phyloP scores from a whole-genome alignment of 495 filamentous ascomycete genomes.

The Daldinia concentrica region DNA sequence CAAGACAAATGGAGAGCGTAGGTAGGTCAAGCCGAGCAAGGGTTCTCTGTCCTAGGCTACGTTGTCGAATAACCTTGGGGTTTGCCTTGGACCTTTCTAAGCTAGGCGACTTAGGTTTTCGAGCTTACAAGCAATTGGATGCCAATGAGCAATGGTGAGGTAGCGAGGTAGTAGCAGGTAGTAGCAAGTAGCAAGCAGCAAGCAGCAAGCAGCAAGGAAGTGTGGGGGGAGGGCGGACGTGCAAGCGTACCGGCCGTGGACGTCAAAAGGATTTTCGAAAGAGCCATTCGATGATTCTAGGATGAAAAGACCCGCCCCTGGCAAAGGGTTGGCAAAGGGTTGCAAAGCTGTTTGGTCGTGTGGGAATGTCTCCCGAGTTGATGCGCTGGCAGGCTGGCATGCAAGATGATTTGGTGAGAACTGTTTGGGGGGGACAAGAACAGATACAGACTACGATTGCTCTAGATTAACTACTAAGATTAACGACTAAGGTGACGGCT shows the following conservation, averaged over 20 bases:
- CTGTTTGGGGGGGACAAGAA: conserved; percentile 17
- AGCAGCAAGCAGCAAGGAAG: conserved; percentile 8
- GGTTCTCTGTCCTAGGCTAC: conserved; percentile 37
- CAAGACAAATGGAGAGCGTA: conserved; percentile 26
- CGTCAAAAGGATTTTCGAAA: conserved; percentile 33
- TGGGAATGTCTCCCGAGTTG: conserved; percentile 40
- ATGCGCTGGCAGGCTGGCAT: conserved; percentile 43
- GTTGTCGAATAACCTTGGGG: conserved; percentile 43
- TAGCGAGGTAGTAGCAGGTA: conserved; percentile 16
- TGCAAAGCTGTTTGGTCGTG: conserved; percentile 38
- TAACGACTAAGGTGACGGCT: conserved; percentile 7
- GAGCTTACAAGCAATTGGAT: conserved; percentile 42
- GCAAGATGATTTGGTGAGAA: conserved; percentile 41
- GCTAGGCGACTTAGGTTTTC: conserved; percentile 33
- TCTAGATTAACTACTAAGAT: conserved; percentile 14
- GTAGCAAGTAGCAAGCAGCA: not conserved
- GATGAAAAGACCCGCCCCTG: conserved; percentile 39
- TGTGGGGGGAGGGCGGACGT: conserved; percentile 37
- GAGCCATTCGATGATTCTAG: conserved; percentile 36
- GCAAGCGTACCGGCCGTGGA: conserved; percentile 13
- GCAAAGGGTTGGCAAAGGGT: conserved; percentile 38
- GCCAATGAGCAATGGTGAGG: conserved; percentile 39
- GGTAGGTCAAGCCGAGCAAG: conserved; percentile 42
- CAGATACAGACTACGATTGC: conserved; percentile 11
- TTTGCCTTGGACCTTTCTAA: conserved; percentile 27